These are phyloP conservation scores for Amyloporia xantha DNA, from an alignment of 768 basidiomycete species.

Conservation along the genomic window DNA sequence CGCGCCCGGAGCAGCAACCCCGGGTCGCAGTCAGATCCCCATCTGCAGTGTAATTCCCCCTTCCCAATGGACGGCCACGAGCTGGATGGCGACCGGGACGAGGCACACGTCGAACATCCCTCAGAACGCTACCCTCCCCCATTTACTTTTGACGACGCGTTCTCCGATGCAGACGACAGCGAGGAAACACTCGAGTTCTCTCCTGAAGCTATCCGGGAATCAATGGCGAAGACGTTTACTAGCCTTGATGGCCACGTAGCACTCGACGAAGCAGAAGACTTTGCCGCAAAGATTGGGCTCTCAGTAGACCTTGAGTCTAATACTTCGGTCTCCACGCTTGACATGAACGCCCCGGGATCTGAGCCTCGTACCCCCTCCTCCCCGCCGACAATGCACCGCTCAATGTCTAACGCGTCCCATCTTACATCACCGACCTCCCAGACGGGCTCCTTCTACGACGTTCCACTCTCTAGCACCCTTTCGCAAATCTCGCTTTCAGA, in stretches of 20 bases:
- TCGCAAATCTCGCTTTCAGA: slow-evolving; percentile 14
- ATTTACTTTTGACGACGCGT: slow-evolving; percentile 52
- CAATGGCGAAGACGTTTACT: slow-evolving; percentile 47
- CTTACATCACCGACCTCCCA: slow-evolving; percentile 14
- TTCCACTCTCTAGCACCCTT: slow-evolving; percentile 17
- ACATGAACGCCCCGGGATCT: slow-evolving; percentile 36
- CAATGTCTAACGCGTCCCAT: slow-evolving; percentile 9
- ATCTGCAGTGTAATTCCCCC: not conserved
- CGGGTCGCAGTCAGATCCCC: not conserved
- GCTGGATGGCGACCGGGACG: not conserved
- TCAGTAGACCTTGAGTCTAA: slow-evolving; percentile 26
- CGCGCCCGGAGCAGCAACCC: no score
- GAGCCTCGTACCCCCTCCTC: slow-evolving; percentile 14
- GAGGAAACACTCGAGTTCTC: slow-evolving; percentile 48
- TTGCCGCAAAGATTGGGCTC: slow-evolving; percentile 29
- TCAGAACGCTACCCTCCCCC: not conserved
- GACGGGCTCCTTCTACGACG: slow-evolving; percentile 19
- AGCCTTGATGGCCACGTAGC: slow-evolving; percentile 29
- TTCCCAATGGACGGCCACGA: slow-evolving; percentile 1
- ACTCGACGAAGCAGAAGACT: slow-evolving; percentile 19
- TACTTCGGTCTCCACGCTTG: slow-evolving; percentile 53
- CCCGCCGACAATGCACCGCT: slow-evolving; percentile 15
- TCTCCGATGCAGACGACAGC: slow-evolving; percentile 50
- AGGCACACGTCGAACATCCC: not conserved
- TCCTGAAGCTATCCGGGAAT: slow-evolving; percentile 53